These are phyloP conservation scores for Pyrrhoderma lamaoense DNA, from an alignment of 1,284 basidiomycete species.

Conservation along the genomic window DNA sequence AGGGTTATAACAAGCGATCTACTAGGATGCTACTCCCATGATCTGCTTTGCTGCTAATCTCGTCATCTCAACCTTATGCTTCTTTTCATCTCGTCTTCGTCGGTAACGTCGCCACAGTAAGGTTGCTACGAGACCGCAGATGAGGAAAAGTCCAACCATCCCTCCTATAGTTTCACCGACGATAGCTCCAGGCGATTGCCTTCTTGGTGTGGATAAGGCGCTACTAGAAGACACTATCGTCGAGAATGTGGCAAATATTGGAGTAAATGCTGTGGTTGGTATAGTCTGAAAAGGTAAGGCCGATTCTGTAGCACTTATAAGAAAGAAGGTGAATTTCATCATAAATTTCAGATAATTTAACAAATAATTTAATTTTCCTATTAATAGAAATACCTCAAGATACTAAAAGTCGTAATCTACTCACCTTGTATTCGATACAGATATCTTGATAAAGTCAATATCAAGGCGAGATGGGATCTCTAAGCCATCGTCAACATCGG, in stretches of 20 bases:
- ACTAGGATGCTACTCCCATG: too few relatives aligned
- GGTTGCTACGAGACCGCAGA: constrained; percentile 27
- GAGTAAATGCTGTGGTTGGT: constrained; percentile 33
- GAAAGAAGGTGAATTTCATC: not conserved
- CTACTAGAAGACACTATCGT: constrained; percentile 20
- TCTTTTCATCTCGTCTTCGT: constrained; percentile 17
- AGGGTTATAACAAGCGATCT: too few relatives aligned
- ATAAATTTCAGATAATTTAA: too few relatives aligned
- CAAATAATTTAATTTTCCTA: too few relatives aligned
- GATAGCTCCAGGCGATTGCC: constrained; percentile 33
- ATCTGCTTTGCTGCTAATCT: not conserved
- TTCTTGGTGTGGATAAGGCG: constrained; percentile 21
- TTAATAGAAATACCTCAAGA: too few relatives aligned
- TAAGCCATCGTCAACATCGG: constrained; percentile 16
- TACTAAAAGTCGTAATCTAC: constrained; percentile 16
- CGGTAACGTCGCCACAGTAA: constrained; percentile 29
- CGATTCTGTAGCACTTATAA: constrained; percentile 30
- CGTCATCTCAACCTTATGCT: constrained; percentile 2
- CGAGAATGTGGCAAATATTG: constrained; percentile 23
- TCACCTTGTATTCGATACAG: constrained; percentile 34
- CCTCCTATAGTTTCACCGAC: constrained; percentile 25
- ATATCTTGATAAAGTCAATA: constrained; percentile 35
- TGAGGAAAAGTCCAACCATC: constrained; percentile 32
- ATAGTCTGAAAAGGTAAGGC: constrained; percentile 36
- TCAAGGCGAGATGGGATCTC: constrained; percentile 29